Conservation (phyloP, 2,329 filamentous ascomycete genomes). For the Daldinia sp. region DNA sequence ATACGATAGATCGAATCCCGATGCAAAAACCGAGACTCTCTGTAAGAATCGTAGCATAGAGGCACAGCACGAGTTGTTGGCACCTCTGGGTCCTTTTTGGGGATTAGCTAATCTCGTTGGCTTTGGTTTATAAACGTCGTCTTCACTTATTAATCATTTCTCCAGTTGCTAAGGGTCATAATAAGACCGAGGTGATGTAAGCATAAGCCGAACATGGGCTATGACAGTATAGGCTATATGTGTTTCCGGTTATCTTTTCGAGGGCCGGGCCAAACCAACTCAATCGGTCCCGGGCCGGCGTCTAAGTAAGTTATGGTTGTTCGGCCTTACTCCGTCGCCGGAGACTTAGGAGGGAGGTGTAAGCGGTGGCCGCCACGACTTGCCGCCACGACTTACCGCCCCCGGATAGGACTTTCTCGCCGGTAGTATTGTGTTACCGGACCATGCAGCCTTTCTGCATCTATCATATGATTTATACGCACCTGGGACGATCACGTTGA, state of each 20-base stretch:
- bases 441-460: background rate
- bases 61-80: background rate
- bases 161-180: no score
- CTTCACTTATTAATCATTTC: background rate
- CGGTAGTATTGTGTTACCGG: constrained; percentile 13
- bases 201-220: background rate
- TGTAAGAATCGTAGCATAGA: background rate
- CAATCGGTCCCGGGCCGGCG: background rate
- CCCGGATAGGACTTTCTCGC: constrained; percentile 1
- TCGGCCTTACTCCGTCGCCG: constrained; percentile 16
- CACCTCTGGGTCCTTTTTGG: background rate
- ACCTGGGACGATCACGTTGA: constrained; percentile 7
- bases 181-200: background rate
- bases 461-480: constrained; percentile 13
- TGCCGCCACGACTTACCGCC: no score
- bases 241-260: background rate
- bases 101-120: background rate
- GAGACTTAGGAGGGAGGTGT: background rate
- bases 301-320: background rate
- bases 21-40: background rate
- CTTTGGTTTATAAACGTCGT: background rate
- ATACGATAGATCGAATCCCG: background rate
- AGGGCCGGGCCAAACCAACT: background rate
- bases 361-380: background rate
- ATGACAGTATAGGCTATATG: background rate